Evolutionary conservation across 148 eudicot genomes (phyloP).

Genomic region (Camellia sinensis): DNA sequence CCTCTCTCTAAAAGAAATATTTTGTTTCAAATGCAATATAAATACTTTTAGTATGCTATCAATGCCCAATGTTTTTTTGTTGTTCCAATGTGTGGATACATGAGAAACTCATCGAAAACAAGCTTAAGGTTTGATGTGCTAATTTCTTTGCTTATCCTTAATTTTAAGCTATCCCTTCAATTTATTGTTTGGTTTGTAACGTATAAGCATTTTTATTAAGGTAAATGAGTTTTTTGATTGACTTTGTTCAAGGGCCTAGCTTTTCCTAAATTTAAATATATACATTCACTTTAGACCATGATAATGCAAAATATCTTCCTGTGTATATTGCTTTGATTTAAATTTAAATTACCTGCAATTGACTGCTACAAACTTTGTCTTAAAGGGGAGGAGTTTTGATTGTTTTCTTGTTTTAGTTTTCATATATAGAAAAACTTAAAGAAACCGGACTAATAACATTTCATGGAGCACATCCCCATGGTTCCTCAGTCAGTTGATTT

Average conservation of each 20-base stretch:
- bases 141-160: too few relatives aligned
- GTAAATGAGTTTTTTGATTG: background rate
- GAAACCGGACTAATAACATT: background rate
- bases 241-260: background rate
- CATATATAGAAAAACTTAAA: background rate
- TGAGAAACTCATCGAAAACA: background rate
- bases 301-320: too few relatives aligned
- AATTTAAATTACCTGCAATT: background rate
- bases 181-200: background rate
- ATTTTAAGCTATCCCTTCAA: too few relatives aligned
- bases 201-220: background rate
- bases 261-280: too few relatives aligned
- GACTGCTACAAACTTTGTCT: background rate
- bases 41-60: background rate
- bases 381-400: background rate
- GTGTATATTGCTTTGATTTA: background rate
- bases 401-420: background rate
- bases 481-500: background rate
- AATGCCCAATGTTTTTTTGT: background rate
- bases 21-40: background rate
- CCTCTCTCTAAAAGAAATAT: too few relatives aligned
- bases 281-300: background rate
- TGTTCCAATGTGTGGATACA: too few relatives aligned
- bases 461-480: background rate
- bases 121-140: background rate